Base-by-base conservation (phyloP, 805 yeast species). In the Komagataella pastoris region DNA sequence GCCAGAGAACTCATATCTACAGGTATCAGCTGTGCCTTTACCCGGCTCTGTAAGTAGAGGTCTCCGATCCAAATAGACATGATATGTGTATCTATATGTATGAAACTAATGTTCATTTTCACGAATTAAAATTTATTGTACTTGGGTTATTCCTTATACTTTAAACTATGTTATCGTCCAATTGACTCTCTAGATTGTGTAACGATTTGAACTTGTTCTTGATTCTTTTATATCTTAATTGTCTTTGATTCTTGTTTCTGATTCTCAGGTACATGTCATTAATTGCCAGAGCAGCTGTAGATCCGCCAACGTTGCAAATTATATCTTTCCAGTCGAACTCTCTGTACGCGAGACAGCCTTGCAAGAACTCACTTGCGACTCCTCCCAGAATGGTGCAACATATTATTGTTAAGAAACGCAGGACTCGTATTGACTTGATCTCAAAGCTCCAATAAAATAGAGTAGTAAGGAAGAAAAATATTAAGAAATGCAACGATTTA, bases 1-100 rank as follows among this genome's bases (percentile, higher is more conserved):
- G 54, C 69, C 67, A 44, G 83, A 80, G 60, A 85, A 85, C 65
- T 70, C 88, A 3, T 83, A 81, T 61, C 48, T 83, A 47, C 68
- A 74, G 14, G 58, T 67, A 47, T 59, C 52, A 47, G 67, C 64
- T 19, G n/a, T 60, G 24, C 61, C 58, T 46, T 56, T 68, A 24
- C 71, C 72, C 2, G 56, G 58, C 23, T 55, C 51, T 36, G 66
- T 64, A 21, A 54, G 55, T 18, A 56, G 59, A 23, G 48, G 44
- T 19, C 51, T 43, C 19, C 47, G 14, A 44, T 6, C 24, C n/a
- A 24, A 47, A 10, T 18, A 47, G 10, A 8, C 12, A 30, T 30
- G 40, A 14, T 10, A 44, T 44, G 17, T 44, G 14, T n/a, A 44
- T 18, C 7, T 18, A 17, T 18, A 43, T 14, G 17, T 47, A 19